Evolutionary conservation across 306 rosid genomes (phyloP).

Genomic region (Quercus suber): DNA sequence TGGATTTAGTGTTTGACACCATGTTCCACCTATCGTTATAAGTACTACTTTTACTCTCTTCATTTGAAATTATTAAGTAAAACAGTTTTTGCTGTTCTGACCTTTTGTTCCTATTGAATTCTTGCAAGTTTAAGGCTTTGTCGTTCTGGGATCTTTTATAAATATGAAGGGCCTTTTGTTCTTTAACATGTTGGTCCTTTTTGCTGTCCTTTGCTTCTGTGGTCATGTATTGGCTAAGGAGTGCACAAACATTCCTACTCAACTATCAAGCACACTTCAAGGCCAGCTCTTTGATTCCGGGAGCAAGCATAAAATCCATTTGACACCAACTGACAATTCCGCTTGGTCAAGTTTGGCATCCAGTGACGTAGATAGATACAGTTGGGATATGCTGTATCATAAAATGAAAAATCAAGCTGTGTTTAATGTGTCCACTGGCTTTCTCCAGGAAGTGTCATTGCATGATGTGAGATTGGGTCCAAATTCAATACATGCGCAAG

Average conservation of each 20-base stretch:
- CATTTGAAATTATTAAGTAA: not conserved
- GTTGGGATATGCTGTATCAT: constrained; percentile 61
- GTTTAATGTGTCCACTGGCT: constrained; percentile 31
- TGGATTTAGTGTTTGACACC: not conserved
- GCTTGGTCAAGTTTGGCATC: constrained; percentile 59
- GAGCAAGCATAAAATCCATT: constrained; percentile 49
- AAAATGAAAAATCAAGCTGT: constrained; percentile 42
- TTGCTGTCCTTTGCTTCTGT: constrained; percentile 25
- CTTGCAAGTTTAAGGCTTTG: not conserved
- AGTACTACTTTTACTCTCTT: not conserved
- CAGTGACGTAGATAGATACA: constrained; percentile 39
- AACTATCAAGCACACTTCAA: constrained; percentile 48
- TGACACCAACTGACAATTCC: constrained; percentile 71
- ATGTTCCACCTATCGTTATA: not conserved
- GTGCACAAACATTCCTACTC: constrained; percentile 63
- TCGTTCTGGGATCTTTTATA: not conserved
- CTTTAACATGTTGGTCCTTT: constrained; percentile 15
- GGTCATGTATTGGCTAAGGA: constrained; percentile 44
- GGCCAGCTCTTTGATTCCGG: constrained; percentile 33
- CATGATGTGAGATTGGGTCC: constrained; percentile 59
- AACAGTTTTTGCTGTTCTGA: not conserved
- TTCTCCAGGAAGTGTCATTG: constrained; percentile 67
- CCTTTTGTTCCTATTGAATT: not conserved
- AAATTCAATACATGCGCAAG: constrained; percentile 47
- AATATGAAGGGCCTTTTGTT: constrained; percentile 36